Evolutionary conservation across 306 rosid species (phyloP), one percentile per base, ranked within the genome.

Genomic region (Abrus pulchellus): DNA sequence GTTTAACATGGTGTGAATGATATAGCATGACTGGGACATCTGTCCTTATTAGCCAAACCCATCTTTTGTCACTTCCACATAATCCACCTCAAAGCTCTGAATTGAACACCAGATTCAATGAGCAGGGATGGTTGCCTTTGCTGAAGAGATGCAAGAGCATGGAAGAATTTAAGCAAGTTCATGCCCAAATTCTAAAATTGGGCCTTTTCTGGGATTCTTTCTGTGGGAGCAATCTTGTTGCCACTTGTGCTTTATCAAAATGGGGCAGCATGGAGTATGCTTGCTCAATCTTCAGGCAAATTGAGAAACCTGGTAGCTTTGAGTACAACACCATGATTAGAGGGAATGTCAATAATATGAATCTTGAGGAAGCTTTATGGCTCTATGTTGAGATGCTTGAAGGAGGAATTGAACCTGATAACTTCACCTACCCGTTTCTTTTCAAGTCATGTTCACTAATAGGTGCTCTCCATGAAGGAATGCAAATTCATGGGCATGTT

Each of bases 261-360:
- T 94, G 98, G 98, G 92, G 90, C 2, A 94, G 97, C 83, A 82
- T 94, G 97, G 97, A 94, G 81, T 86, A 90, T 79, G 94, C 98
- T 68, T 92, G 97, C 85, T 90, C 94, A 13, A 90, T 94, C 78
- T 94, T 94, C 82, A 40, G 78, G 59, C 90, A 85, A 70, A 79
- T 92, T 54, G 88, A 89, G 40, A 91, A 92, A 53, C 98, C 98
- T 1, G 75, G 82, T 80, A 76, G 89, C 56, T 94, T 94, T 73
- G 84, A 88, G 32, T 94, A 84, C 82, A 94, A 94, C 84, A 82
- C 89, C 72, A 74, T 94, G 91, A 88, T 94, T 8, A 92, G 94
- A 82, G 97, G 92, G 20, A 66, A 77, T 82, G 93, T 87, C 40
- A 89, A 83, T 77, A 57, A 66, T 34, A 80, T 72, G 84, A 78